A percentile compares a stretch with the other conserved stretches of the same genome.
phyloP scores from a whole-genome alignment of 1,284 basidiomycete species.

The Agroathelia rolfsii region DNA sequence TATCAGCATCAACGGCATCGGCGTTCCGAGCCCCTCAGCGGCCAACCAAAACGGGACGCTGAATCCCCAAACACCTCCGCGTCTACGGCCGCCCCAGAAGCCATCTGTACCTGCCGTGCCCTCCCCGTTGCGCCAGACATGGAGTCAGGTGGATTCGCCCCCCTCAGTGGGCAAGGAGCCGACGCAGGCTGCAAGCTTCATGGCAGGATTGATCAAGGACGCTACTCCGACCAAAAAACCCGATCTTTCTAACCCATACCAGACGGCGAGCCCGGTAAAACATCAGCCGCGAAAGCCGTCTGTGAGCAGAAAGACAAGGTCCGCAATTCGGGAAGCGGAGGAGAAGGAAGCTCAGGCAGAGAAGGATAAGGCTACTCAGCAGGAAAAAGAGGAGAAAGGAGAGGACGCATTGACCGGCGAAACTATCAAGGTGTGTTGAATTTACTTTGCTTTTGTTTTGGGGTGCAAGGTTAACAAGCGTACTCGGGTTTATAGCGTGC shows the following conservation, averaged over 20 bases:
- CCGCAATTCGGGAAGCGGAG: slow-evolving; percentile 10
- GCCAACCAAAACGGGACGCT: too few relatives aligned
- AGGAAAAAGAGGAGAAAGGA: slow-evolving; percentile 19
- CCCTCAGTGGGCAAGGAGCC: slow-evolving; percentile 32
- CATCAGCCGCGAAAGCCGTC: slow-evolving; percentile 30
- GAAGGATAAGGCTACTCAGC: slow-evolving; percentile 18
- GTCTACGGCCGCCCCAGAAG: slow-evolving; percentile 31
- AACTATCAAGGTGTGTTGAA: slow-evolving; percentile 45
- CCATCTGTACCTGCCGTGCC: slow-evolving; percentile 50
- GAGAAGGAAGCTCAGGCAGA: slow-evolving; percentile 17
- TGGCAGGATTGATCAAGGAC: slow-evolving; percentile 59
- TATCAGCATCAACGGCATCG: too few relatives aligned
- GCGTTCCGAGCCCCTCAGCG: too few relatives aligned
- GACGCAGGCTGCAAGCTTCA: slow-evolving; percentile 53
- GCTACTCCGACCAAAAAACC: slow-evolving; percentile 51
- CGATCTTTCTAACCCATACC: slow-evolving; percentile 63
- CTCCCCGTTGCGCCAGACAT: slow-evolving; percentile 60
- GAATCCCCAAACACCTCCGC: too few relatives aligned
- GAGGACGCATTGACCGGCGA: slow-evolving; percentile 38
- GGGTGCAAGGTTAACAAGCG: slow-evolving; percentile 53
- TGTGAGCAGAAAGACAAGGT: slow-evolving; percentile 25
- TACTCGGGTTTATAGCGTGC: slow-evolving; percentile 38
- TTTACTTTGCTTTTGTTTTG: slow-evolving; percentile 5
- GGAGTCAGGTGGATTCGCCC: slow-evolving; percentile 36
- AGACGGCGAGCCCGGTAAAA: slow-evolving; percentile 51